Evolutionary conservation across 108 stramenopile genomes (phyloP), one percentile per base, ranked within the genome.

Genomic region (Parietichytrium sp.): DNA sequence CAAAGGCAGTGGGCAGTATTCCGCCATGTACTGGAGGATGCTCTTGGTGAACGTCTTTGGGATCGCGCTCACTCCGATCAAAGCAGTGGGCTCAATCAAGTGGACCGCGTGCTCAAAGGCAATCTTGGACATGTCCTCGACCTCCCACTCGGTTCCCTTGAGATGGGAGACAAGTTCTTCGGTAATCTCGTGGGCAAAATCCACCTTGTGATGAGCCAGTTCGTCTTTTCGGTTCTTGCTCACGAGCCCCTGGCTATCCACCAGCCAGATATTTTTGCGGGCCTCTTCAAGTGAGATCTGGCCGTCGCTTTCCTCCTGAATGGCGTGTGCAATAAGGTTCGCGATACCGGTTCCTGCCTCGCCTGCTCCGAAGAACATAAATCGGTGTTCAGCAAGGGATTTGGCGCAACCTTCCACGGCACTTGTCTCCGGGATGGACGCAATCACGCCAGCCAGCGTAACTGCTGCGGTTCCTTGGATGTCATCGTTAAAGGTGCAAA

Each of bases 401-500:
- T 83, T 88, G 4, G 93, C 61, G 80, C 80, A 26, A 45, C 51
- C 55, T 0, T 54, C 82, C 4, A 83, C 81, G 54, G 90, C 87
- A 48, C 92, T 92, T 55, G 86, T 92, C 36, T 92, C 92, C 3
- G 94, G 87, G 45, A 96, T 81, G 4, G 91, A 92, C 78, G 93
- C 90, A 53, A 96, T 54, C 18, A 93, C 55, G 3, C 94, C 96
- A 1, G 96, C 96, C 61, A 94, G 81, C 18, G 93, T 87, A 13
- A 93, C 94, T 6, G 94, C 94, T 6, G 94, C 96, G 2, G 96
- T 96, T 47, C 96, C 98, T 82, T 99, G 98, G 79, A 99, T 99
- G 83, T 99, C 98, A 86, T 99, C 98, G 87, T 99, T 99, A 89
- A 99, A 99, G 86, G 95, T 97, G 27, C 94, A 82, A 51, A 92